These are phyloP conservation scores for Wickerhamiella azyma DNA, from an alignment of 805 yeast species.

Conservation along the genomic window DNA sequence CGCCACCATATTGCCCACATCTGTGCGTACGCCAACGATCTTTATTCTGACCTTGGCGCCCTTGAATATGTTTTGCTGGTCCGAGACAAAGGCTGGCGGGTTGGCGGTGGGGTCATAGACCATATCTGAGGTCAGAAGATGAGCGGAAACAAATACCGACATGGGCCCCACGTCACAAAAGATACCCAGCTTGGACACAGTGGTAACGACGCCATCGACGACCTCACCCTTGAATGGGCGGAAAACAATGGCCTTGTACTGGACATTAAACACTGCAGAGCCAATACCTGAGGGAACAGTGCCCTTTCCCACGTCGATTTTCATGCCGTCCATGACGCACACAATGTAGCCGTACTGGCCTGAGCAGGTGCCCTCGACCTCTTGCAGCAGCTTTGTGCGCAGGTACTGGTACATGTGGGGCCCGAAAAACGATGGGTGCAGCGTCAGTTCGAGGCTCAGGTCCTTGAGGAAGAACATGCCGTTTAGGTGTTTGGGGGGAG, in stretches of 20 bases:
- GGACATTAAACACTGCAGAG: conserved; percentile 90
- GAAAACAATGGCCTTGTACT: conserved; percentile 94
- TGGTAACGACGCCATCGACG: conserved; percentile 90
- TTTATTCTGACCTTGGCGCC: conserved; percentile 89
- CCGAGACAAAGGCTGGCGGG: conserved; percentile 95
- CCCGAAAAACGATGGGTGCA: conserved; percentile 95
- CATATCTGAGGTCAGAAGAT: conserved; percentile 89
- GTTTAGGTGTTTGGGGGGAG: background rate
- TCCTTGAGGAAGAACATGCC: conserved; percentile 45
- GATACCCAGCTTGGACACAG: conserved; percentile 89
- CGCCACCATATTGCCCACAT: conserved; percentile 93
- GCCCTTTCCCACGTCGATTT: conserved; percentile 91
- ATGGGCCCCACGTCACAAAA: conserved; percentile 97
- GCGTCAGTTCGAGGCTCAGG: conserved; percentile 76
- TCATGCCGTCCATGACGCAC: conserved; percentile 88
- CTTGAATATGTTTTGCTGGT: conserved; percentile 88
- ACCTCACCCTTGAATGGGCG: conserved; percentile 98
- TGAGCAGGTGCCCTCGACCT: conserved; percentile 97
- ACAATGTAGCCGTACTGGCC: conserved; percentile 97
- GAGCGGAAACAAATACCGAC: conserved; percentile 87
- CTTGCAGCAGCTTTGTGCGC: conserved; percentile 78
- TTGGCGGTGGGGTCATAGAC: conserved; percentile 86
- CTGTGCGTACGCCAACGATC: conserved; percentile 94
- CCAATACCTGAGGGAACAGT: conserved; percentile 83
- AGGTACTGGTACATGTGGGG: conserved; percentile 94